Conservation (phyloP, 2,329 filamentous ascomycete species). For the Fusarium torulosum region DNA sequence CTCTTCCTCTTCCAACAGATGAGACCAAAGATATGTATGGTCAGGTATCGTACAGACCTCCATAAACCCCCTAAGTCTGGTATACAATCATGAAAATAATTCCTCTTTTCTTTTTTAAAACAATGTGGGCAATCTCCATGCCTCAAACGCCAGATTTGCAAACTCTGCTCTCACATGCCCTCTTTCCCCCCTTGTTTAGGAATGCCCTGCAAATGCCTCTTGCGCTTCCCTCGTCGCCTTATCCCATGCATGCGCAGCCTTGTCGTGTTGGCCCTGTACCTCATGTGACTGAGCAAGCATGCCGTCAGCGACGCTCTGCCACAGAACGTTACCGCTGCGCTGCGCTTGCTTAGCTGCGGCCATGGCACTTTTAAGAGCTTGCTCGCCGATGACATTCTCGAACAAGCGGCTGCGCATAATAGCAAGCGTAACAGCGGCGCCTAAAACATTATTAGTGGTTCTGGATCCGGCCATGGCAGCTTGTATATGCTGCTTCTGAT, state of each 20-base stretch:
- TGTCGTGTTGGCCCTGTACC: slow-evolving; percentile 72
- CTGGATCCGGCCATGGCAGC: slow-evolving; percentile 78
- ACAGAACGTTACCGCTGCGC: slow-evolving; percentile 77
- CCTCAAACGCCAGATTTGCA: slow-evolving; percentile 43
- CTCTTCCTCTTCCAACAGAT: slow-evolving; percentile 26
- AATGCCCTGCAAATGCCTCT: slow-evolving; percentile 57
- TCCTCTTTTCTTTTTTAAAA: slow-evolving; percentile 40
- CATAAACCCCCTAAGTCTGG: slow-evolving; percentile 35
- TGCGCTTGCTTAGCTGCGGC: slow-evolving; percentile 77
- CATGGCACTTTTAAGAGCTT: slow-evolving; percentile 80
- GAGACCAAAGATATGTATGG: slow-evolving; percentile 40
- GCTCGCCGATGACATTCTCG: slow-evolving; percentile 82
- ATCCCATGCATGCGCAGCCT: slow-evolving; percentile 57
- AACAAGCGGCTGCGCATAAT: slow-evolving; percentile 89
- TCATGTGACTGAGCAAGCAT: slow-evolving; percentile 83
- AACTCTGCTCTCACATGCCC: slow-evolving; percentile 25
- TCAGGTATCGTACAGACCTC: slow-evolving; percentile 43
- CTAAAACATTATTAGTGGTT: slow-evolving; percentile 78
- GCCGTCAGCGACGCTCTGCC: slow-evolving; percentile 84
- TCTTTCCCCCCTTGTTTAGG: slow-evolving; percentile 16
- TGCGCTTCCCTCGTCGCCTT: slow-evolving; percentile 59
- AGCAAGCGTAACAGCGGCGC: slow-evolving; percentile 84
- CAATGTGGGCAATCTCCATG: slow-evolving; percentile 43
- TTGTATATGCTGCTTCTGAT: slow-evolving; percentile 83
- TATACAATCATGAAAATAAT: slow-evolving; percentile 48